Percentiles rank a stretch among this genome's conserved stretches.
Conservation (phyloP, 2,329 filamentous ascomycete genomes). For the Helotiales sp. region DNA sequence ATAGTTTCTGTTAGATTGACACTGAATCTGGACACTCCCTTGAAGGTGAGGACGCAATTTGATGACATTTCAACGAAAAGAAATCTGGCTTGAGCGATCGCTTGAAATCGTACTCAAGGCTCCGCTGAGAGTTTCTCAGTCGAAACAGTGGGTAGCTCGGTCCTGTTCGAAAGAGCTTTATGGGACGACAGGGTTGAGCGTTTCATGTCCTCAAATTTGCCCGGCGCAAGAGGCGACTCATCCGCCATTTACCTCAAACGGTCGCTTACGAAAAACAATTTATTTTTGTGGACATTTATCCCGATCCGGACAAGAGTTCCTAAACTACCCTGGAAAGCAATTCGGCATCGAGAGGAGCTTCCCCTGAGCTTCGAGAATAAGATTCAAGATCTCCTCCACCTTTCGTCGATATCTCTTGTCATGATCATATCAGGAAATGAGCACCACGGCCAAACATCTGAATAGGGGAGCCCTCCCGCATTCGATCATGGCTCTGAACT, state of each 20-base stretch:
- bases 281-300: neutral
- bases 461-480: neutral
- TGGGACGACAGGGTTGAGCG: neutral
- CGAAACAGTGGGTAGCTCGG: too few species aligned
- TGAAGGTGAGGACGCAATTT: too few species aligned
- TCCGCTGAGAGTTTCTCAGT: neutral
- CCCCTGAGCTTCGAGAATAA: neutral
- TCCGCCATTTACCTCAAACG: neutral
- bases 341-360: neutral
- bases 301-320: neutral
- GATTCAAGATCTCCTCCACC: neutral
- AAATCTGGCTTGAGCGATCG: too few species aligned
- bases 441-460: neutral
- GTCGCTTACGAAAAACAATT: neutral
- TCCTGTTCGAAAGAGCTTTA: too few species aligned
- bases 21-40: too few species aligned
- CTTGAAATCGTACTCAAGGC: too few species aligned
- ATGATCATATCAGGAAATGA: neutral
- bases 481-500: neutral
- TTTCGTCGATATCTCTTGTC: neutral
- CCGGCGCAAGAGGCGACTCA: neutral
- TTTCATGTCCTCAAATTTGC: neutral
- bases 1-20: too few species aligned
- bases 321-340: neutral
- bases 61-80: too few species aligned